Base-by-base conservation (phyloP, 345 rosid species). In the Toxicodendron radicans region DNA sequence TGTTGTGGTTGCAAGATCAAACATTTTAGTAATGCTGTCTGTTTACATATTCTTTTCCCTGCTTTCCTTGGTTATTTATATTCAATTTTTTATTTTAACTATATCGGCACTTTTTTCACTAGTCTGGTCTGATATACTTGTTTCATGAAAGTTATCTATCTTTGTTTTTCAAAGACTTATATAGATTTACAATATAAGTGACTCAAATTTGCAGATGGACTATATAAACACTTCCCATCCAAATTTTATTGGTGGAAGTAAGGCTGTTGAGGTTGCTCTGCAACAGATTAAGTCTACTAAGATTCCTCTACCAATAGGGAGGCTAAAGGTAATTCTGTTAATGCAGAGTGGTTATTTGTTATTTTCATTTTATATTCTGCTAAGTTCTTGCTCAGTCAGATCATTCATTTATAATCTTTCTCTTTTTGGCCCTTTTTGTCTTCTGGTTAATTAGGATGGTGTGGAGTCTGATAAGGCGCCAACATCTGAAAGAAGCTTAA, bases 211-310 rank as follows among this genome's bases (percentile, higher is more conserved):
- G 72, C 90, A 95, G 99, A 95, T 95, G 98, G 99, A 87, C 82
- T 92, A 95, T 78, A 91, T 92, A 74, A 91, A 95, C 76, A 95
- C 99, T 61, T 92, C 98, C 52, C 97, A 95, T 85, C 93, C 94
- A 70, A 92, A 87, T 77, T 95, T 95, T 85, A 75, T 91, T 38
- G 97, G 99, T 68, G 99, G 99, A 69, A 91, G 90, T 74, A 95
- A 85, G 85, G 97, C 99, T 73, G 94, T 92, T 53, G 95, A 95
- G 83, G 72, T 49, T 64, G 97, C 97, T 49, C 71, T 76, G 74
- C 97, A 92, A 69, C 93, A 90, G 77, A 75, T 91, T 68, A 92
- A 84, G 79, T 83, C 91, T 77, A 87, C 92, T 24, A 86, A 88
- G 85, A 75, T 85, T 71, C 68, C 89, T 69, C 74, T 87, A 54